phyloP scores from a whole-genome alignment of 192 early-diverging fungal species.

The Coemansia biformis region DNA sequence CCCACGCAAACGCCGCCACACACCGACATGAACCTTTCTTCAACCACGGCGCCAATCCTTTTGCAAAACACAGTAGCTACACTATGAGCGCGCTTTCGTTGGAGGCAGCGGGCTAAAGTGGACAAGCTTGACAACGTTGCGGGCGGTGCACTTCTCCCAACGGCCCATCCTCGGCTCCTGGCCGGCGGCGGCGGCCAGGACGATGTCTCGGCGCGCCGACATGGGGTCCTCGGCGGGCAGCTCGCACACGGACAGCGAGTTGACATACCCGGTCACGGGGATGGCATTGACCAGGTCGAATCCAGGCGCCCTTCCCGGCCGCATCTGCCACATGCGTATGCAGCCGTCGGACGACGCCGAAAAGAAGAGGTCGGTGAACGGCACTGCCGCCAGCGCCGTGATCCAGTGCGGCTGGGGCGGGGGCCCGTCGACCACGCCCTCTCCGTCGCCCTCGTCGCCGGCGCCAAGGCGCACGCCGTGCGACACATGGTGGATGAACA shows the following conservation, averaged over 20 bases:
- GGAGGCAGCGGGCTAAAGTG: constrained; percentile 41
- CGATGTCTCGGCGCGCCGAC: constrained; percentile 17
- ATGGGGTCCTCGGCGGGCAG: constrained; percentile 8
- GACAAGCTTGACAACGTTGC: constrained; percentile 70
- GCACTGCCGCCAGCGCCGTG: constrained; percentile 74
- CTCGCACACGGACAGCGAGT: constrained; percentile 41
- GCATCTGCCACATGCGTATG: constrained; percentile 83
- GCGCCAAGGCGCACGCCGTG: constrained; percentile 59
- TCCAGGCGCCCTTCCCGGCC: constrained; percentile 53
- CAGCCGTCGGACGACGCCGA: constrained; percentile 85
- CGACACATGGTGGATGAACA: constrained; percentile 66
- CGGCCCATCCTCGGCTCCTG: constrained; percentile 88
- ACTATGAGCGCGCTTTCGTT: not conserved
- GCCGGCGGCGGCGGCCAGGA: constrained; percentile 68
- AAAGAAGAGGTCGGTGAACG: constrained; percentile 85
- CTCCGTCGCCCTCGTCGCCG: not conserved
- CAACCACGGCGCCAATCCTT: no score
- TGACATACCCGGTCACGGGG: constrained; percentile 61
- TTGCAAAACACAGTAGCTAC: no score
- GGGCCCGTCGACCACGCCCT: not conserved
- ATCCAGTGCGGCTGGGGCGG: constrained; percentile 68
- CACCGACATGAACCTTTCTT: no score
- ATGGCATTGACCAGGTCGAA: constrained; percentile 54
- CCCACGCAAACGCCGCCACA: no score
- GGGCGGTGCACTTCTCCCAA: constrained; percentile 78